These are phyloP conservation scores for Helenozyma rhizophorensis DNA, from an alignment of 805 yeast genomes.

Conservation along the genomic window DNA sequence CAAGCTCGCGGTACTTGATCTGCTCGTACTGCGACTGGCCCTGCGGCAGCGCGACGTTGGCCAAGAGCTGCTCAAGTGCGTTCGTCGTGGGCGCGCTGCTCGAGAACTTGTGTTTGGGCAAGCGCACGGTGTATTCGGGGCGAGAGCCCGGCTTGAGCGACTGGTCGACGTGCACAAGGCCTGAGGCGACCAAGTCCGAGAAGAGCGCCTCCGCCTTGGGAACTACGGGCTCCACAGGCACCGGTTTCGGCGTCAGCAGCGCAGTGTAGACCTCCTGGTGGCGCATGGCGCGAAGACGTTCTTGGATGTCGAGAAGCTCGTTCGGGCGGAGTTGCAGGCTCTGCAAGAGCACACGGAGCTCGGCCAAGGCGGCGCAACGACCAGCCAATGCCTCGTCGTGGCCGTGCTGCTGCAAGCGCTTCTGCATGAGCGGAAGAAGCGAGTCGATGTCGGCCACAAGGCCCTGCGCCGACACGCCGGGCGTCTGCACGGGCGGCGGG, in stretches of 20 bases:
- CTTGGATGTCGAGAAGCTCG: conserved; percentile 36
- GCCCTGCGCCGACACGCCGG: conserved; percentile 7
- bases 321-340: conserved; percentile 30
- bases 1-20: conserved; percentile 27
- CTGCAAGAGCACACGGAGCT: conserved; percentile 38
- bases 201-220: conserved; percentile 28
- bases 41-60: conserved; percentile 10
- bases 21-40: conserved; percentile 28
- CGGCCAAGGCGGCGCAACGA: conserved; percentile 41
- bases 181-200: conserved; percentile 29
- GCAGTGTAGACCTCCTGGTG: conserved; percentile 10
- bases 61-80: conserved; percentile 13
- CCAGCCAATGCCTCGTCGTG: conserved; percentile 41
- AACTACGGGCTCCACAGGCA: conserved; percentile 8
- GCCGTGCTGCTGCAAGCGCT: conserved; percentile 26
- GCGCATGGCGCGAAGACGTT: conserved; percentile 34
- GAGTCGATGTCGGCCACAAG: conserved; percentile 31
- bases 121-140: conserved; percentile 28
- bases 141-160: conserved; percentile 36
- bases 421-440: conserved; percentile 40
- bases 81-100: conserved; percentile 9
- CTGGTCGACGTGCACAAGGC: conserved; percentile 38
- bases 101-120: conserved; percentile 29
- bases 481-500: conserved; percentile 3
- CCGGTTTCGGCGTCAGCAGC: conserved; percentile 11